phyloP scores from a whole-genome alignment of 257 asterid species.

The Jacaranda copaia region DNA sequence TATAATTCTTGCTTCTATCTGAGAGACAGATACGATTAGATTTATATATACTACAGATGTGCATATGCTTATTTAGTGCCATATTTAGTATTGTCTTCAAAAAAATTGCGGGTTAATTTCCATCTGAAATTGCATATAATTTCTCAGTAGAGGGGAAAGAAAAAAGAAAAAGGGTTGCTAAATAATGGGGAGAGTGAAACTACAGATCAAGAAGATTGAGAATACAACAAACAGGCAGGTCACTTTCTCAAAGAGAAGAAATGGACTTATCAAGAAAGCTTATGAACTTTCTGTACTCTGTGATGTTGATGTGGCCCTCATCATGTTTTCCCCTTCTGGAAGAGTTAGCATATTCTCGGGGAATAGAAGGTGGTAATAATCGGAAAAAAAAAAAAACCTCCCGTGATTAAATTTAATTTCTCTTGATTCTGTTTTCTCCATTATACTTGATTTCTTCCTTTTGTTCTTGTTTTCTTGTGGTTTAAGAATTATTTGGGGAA shows the following conservation, averaged over 20 bases:
- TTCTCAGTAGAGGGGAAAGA: too few species aligned
- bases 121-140: conserved; percentile 10
- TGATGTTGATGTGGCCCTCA: conserved; percentile 93
- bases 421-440: neutral
- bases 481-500: too few species aligned
- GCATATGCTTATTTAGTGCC: conserved; percentile 16
- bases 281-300: conserved; percentile 97
- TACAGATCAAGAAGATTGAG: conserved; percentile 91
- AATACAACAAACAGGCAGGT: conserved; percentile 97
- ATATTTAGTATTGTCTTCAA: conserved; percentile 50
- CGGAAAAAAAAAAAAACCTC: too few species aligned
- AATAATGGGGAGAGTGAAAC: conserved; percentile 91
- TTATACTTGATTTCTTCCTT: neutral
- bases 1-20: conserved; percentile 20
- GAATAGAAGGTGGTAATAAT: conserved; percentile 57
- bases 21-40: conserved; percentile 23
- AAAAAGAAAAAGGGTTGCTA: too few species aligned
- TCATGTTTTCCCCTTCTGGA: conserved; percentile 98
- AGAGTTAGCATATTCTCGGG: conserved; percentile 83
- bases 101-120: conserved; percentile 9
- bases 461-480: too few species aligned
- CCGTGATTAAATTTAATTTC: neutral
- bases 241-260: conserved; percentile 96
- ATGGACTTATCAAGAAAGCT: conserved; percentile 95
- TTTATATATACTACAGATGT: neutral